Evolutionary conservation across 129 eudicot species (phyloP).

Genomic region (Daucus carota): DNA sequence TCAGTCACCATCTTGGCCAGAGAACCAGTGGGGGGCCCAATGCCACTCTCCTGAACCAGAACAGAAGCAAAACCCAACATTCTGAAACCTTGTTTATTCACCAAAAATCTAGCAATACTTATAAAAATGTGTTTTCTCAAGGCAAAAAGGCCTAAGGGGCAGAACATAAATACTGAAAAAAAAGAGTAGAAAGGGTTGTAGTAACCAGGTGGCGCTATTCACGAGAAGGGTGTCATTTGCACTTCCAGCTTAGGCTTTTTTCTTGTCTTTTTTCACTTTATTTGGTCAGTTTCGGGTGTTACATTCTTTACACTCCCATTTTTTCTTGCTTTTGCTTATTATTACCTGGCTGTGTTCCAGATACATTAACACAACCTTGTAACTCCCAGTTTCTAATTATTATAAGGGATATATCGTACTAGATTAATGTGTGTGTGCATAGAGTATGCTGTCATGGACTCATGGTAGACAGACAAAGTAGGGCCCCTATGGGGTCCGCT

Average conservation of each 20-base stretch:
- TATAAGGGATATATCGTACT: neutral
- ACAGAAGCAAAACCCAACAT: neutral
- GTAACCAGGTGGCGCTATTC: neutral
- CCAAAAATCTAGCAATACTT: neutral
- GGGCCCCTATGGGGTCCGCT: too few relatives aligned
- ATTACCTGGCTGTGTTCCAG: neutral
- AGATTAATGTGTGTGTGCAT: too few relatives aligned
- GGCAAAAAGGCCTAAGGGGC: neutral
- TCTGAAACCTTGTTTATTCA: neutral
- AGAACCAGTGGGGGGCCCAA: neutral
- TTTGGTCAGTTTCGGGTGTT: neutral
- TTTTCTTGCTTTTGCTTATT: slow-evolving; percentile 4
- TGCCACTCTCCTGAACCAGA: neutral
- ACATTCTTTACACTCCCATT: neutral
- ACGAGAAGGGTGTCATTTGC: neutral
- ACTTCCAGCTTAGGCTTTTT: neutral
- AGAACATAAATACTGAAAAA: neutral
- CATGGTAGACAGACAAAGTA: too few relatives aligned
- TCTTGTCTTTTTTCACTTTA: slow-evolving; percentile 2
- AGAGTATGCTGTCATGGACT: too few relatives aligned
- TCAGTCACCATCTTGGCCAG: neutral
- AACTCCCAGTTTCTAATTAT: neutral
- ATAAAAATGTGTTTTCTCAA: neutral
- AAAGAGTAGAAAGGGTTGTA: neutral
- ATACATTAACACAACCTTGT: neutral